These are phyloP conservation scores for Pouteria glomerata DNA, from an alignment of 148 eudicot species.

Conservation along the genomic window DNA sequence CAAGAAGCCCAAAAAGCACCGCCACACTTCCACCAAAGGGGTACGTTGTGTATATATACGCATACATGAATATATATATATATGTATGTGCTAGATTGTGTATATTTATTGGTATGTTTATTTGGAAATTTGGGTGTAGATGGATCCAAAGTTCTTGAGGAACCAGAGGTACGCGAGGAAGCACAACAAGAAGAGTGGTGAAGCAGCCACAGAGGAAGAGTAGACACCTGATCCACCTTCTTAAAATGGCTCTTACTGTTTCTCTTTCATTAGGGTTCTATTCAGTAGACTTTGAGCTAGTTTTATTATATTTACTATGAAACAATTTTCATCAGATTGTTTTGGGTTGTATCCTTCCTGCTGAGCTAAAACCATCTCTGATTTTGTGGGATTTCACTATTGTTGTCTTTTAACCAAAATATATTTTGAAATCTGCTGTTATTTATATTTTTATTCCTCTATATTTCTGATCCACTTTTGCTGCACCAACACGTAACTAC, in stretches of 20 bases:
- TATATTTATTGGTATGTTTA: neutral
- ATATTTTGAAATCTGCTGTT: neutral
- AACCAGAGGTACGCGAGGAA: conserved; percentile 95
- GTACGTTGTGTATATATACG: conserved; percentile 17
- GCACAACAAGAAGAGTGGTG: conserved; percentile 71
- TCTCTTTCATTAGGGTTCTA: conserved; percentile 10
- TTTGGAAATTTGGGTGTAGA: neutral
- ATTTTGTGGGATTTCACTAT: conserved; percentile 12
- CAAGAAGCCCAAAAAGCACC: conserved; percentile 77
- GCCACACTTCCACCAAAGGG: conserved; percentile 86
- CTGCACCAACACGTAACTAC: neutral
- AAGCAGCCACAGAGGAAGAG: conserved; percentile 44
- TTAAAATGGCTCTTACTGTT: neutral
- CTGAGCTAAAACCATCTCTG: neutral
- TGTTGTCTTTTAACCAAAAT: neutral
- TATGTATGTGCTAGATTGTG: neutral
- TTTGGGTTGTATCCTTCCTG: neutral
- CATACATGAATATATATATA: neutral
- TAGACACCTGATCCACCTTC: conserved; percentile 15
- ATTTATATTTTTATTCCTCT: neutral
- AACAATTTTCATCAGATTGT: neutral
- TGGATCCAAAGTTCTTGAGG: conserved; percentile 63
- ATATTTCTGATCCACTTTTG: neutral
- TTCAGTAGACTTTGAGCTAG: neutral
- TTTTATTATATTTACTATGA: neutral